Conservation (phyloP, 495 filamentous ascomycete species). For the Bacidia rubella region DNA sequence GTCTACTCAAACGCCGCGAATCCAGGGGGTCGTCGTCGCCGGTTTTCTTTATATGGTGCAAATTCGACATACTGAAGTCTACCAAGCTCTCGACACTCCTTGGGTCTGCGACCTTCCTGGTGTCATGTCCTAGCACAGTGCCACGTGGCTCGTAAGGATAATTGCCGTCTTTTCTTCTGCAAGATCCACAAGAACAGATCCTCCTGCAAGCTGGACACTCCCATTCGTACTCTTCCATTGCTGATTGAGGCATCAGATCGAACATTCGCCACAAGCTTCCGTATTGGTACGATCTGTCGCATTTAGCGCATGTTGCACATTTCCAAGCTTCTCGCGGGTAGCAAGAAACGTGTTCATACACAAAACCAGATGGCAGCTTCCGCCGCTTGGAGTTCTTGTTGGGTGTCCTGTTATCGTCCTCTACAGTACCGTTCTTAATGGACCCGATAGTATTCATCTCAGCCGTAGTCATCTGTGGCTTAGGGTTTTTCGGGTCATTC, state of each 20-base stretch:
- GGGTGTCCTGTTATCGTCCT: conserved; percentile 28
- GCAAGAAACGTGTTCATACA: conserved; percentile 67
- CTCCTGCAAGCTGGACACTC: conserved; percentile 72
- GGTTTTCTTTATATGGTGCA: conserved; percentile 56
- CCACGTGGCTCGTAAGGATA: conserved; percentile 69
- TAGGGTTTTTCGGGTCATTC: conserved; percentile 39
- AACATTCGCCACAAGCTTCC: conserved; percentile 80
- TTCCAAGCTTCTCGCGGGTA: conserved; percentile 67
- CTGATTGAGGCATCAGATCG: conserved; percentile 64
- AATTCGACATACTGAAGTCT: conserved; percentile 71
- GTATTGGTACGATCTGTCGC: conserved; percentile 67
- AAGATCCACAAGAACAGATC: conserved; percentile 72
- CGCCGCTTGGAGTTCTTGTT: conserved; percentile 36
- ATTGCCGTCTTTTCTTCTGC: conserved; percentile 44
- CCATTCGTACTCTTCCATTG: conserved; percentile 71
- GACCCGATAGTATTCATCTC: conserved; percentile 1
- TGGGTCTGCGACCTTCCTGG: conserved; percentile 71
- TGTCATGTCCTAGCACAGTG: conserved; percentile 79
- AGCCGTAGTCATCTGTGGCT: conserved; percentile 12
- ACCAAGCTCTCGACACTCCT: conserved; percentile 78
- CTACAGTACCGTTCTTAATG: conserved; percentile 21
- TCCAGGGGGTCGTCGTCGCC: conserved; percentile 31
- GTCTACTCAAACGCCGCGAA: conserved; percentile 32
- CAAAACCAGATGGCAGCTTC: conserved; percentile 32
- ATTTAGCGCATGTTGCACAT: conserved; percentile 61